Percentiles rank a stretch among this genome's conserved stretches.
Conservation (phyloP, 768 basidiomycete genomes). For the Auriscalpium vulgare region DNA sequence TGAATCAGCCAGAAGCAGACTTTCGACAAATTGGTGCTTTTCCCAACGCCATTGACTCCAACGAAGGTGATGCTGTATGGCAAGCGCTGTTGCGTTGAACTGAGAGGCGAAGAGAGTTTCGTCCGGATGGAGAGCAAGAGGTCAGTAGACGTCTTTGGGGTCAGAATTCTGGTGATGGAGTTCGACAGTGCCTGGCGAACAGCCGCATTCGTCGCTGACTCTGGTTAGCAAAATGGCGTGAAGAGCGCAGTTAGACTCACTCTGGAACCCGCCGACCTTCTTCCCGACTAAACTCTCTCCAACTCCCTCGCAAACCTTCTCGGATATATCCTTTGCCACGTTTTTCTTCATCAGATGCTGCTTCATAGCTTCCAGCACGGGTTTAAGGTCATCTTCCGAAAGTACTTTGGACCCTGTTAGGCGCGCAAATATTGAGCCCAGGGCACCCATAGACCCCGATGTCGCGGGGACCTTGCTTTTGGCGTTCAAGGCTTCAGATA, state of each 20-base stretch:
- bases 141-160: conserved; percentile 97
- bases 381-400: conserved; percentile 74
- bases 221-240: neutral
- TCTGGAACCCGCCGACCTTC: conserved; percentile 85
- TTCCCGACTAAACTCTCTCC: conserved; percentile 84
- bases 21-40: conserved; percentile 96
- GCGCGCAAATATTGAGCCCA: conserved; percentile 78
- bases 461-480: conserved; percentile 20
- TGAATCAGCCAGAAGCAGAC: conserved; percentile 99
- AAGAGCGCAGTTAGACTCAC: conserved; percentile 35
- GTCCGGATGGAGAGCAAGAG: conserved; percentile 86
- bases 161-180: conserved; percentile 87
- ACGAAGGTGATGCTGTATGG: conserved; percentile 96
- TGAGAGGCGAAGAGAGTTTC: conserved; percentile 68
- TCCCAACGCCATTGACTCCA: conserved; percentile 98
- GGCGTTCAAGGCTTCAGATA: conserved; percentile 50
- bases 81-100: conserved; percentile 67
- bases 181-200: conserved; percentile 78
- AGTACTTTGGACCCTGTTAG: conserved; percentile 81
- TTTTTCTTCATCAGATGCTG: conserved; percentile 99
- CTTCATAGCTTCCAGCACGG: conserved; percentile 90
- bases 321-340: conserved; percentile 91
- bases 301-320: conserved; percentile 93
- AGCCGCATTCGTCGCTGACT: conserved; percentile 71
- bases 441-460: conserved; percentile 46